phyloP scores from a whole-genome alignment of 2,329 filamentous ascomycete genomes.

The Pseudogymnoascus sp. region DNA sequence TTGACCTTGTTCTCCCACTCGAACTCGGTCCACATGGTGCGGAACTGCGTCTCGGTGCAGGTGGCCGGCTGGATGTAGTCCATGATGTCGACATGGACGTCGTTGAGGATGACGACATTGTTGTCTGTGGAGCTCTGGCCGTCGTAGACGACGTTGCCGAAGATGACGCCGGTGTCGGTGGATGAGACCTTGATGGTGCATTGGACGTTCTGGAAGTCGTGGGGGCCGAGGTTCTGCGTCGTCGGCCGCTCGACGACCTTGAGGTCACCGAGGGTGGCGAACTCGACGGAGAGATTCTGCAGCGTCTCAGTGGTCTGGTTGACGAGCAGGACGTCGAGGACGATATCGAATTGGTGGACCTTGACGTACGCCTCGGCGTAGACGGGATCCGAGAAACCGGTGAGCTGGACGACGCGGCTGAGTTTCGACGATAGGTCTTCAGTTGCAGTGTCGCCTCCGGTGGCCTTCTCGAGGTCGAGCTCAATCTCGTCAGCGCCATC shows the following conservation, averaged over 20 bases:
- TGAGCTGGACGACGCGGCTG: constrained; percentile 91
- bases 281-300: constrained; percentile 95
- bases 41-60: constrained; percentile 96
- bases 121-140: constrained; percentile 86
- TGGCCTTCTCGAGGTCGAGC: constrained; percentile 85
- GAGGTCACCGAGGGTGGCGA: constrained; percentile 93
- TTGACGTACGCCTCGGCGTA: constrained; percentile 99
- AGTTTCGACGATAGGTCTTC: constrained; percentile 92
- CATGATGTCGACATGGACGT: constrained; percentile 98
- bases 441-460: constrained; percentile 74
- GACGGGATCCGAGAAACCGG: constrained; percentile 94
- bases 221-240: constrained; percentile 88
- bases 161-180: constrained; percentile 96
- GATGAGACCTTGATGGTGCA: constrained; percentile 98
- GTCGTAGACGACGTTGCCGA: constrained; percentile 97
- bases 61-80: constrained; percentile 97
- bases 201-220: constrained; percentile 97
- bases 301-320: constrained; percentile 96
- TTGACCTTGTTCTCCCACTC: constrained; percentile 99
- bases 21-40: constrained; percentile 99
- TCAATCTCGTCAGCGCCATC: constrained; percentile 83
- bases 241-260: constrained; percentile 96
- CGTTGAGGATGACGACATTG: constrained; percentile 95
- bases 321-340: constrained; percentile 89
- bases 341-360: constrained; percentile 97